Conservation (phyloP, 2,329 filamentous ascomycete genomes). For the Diaporthe sp. region DNA sequence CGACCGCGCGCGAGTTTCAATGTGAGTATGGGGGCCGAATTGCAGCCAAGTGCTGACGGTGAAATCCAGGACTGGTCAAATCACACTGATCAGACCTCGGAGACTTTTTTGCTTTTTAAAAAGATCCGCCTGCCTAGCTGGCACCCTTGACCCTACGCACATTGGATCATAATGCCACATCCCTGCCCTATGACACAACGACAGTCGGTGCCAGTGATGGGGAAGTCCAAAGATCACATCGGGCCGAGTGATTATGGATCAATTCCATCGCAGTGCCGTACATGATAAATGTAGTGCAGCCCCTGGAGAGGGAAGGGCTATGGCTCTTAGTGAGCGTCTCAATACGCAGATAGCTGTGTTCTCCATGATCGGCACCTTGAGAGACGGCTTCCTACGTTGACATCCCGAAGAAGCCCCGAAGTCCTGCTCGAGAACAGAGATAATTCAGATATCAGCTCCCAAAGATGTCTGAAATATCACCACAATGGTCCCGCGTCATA, state of each 20-base stretch:
- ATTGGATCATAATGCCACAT: neutral
- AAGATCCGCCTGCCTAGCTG: neutral
- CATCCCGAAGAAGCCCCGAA: neutral
- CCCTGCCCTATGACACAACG: neutral
- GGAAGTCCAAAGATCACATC: neutral
- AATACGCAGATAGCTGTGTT: neutral
- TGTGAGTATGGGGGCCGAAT: neutral
- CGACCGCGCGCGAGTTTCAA: neutral
- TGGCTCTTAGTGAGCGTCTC: neutral
- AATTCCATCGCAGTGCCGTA: neutral
- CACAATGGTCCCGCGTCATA: neutral
- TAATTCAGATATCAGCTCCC: neutral
- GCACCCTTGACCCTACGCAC: neutral
- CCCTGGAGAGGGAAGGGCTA: neutral
- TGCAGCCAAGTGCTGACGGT: neutral
- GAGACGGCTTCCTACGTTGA: neutral
- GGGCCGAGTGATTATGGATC: neutral
- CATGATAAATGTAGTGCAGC: neutral
- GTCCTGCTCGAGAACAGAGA: neutral
- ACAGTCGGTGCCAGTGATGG: neutral
- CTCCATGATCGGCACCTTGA: neutral
- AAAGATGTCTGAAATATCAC: neutral
- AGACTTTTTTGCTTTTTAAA: neutral
- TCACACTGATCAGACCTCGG: neutral
- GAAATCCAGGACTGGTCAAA: neutral